A percentile compares a stretch with the other conserved stretches of the same genome.
These are phyloP conservation scores for Botryobasidium botryosum DNA, from an alignment of 768 basidiomycete genomes.

Conservation along the genomic window DNA sequence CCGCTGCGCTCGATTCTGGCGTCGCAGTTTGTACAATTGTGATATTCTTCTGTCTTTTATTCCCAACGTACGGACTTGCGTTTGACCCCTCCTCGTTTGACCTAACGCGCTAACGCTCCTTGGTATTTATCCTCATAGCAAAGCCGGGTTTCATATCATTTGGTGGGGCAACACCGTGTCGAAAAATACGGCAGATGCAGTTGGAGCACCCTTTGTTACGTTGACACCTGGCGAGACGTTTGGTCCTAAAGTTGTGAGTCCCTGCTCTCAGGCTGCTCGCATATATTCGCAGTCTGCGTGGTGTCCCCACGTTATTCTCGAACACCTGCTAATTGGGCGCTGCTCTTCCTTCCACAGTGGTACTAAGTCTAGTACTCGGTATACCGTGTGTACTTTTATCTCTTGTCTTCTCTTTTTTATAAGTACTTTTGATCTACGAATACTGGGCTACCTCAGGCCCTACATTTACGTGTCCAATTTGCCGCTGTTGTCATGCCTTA, in stretches of 20 bases:
- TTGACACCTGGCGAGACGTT: slow-evolving; percentile 6
- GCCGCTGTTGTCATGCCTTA: too few relatives aligned
- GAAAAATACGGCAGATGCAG: slow-evolving; percentile 7
- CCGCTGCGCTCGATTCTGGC: slow-evolving; percentile 18
- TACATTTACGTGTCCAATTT: too few relatives aligned
- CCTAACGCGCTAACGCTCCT: neutral
- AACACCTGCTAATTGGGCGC: too few relatives aligned
- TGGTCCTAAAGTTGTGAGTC: slow-evolving; percentile 6
- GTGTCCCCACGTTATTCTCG: too few relatives aligned
- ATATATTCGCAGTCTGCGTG: too few relatives aligned
- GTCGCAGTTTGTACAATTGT: slow-evolving; percentile 18
- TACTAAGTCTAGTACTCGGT: too few relatives aligned
- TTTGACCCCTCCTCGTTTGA: neutral
- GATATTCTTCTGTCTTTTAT: slow-evolving; percentile 16
- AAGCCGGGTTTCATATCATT: slow-evolving; percentile 2
- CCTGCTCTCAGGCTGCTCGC: too few relatives aligned
- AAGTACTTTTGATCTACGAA: too few relatives aligned
- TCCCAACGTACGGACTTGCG: neutral
- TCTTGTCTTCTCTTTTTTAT: too few relatives aligned
- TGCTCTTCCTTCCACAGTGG: too few relatives aligned
- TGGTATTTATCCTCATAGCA: neutral
- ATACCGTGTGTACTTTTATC: too few relatives aligned
- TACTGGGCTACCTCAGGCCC: too few relatives aligned
- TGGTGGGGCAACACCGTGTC: slow-evolving; percentile 11
- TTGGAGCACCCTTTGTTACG: slow-evolving; percentile 7